These are phyloP conservation scores for Solanum hybrid DNA, from an alignment of 305 asterid genomes.

Conservation along the genomic window DNA sequence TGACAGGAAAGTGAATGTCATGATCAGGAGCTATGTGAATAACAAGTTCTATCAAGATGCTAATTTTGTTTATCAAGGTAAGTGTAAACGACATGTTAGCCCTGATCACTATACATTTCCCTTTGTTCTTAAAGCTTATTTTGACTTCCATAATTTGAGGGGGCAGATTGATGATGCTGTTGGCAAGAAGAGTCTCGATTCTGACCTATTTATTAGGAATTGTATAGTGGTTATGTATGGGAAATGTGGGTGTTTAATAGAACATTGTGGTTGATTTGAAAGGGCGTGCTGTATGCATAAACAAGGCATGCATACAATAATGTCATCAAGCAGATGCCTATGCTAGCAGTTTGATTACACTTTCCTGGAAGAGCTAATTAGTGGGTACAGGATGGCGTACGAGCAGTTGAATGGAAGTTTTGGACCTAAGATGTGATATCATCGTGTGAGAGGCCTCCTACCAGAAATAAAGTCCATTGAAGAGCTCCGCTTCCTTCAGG, in stretches of 20 bases:
- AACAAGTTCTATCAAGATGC: conserved; percentile 49
- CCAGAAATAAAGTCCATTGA: neutral
- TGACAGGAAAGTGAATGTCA: conserved; percentile 58
- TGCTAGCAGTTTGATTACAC: neutral
- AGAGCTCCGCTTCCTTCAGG: neutral
- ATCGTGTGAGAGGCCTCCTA: neutral
- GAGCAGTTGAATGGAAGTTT: neutral
- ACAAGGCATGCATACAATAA: conserved; percentile 42
- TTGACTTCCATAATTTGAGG: conserved; percentile 31
- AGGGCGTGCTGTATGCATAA: conserved; percentile 57
- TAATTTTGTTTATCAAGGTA: conserved; percentile 37
- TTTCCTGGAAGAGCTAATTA: neutral
- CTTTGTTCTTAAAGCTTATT: conserved; percentile 67
- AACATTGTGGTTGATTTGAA: conserved; percentile 84
- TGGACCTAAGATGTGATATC: neutral
- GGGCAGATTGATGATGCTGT: conserved; percentile 50
- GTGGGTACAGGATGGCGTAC: neutral
- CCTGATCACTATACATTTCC: conserved; percentile 76
- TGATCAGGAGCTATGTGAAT: conserved; percentile 74
- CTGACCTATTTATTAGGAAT: conserved; percentile 53
- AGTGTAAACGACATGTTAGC: conserved; percentile 24
- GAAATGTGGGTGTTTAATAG: conserved; percentile 60
- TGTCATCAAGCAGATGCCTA: conserved; percentile 43
- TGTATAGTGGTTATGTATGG: conserved; percentile 68
- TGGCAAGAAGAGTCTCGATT: conserved; percentile 47